Conservation (phyloP, 306 rosid species). For the Prinsepia uniflora region DNA sequence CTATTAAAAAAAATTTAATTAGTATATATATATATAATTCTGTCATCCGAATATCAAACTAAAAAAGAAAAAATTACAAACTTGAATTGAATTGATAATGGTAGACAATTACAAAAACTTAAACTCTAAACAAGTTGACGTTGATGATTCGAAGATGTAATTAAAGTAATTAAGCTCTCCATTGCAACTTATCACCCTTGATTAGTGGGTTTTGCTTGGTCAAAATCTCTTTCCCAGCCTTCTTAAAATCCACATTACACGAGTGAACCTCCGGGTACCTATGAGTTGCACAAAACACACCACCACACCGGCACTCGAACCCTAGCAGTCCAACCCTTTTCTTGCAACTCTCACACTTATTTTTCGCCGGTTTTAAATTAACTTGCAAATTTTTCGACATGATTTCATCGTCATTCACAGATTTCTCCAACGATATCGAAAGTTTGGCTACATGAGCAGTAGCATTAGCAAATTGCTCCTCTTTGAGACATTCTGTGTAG, state of each 20-base stretch:
- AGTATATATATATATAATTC: too few relatives aligned
- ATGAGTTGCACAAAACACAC: conserved; percentile 21
- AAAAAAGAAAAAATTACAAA: too few relatives aligned
- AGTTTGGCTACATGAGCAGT: neutral
- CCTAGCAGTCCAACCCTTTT: conserved; percentile 16
- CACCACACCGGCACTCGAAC: conserved; percentile 18
- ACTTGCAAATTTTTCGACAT: too few relatives aligned
- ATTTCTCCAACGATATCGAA: neutral
- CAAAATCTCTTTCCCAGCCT: neutral
- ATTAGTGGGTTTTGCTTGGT: conserved; percentile 3
- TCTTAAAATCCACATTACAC: conserved; percentile 12
- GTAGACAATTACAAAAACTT: neutral
- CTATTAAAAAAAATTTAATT: too few relatives aligned
- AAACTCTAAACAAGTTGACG: neutral
- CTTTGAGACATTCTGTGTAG: neutral
- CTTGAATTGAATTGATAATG: too few relatives aligned
- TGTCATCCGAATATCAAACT: too few relatives aligned
- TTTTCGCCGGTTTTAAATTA: neutral
- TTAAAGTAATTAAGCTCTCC: neutral
- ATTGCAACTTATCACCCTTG: conserved; percentile 5
- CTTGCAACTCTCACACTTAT: conserved; percentile 14
- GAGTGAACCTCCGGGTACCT: conserved; percentile 14
- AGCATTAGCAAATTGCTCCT: neutral
- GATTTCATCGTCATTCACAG: neutral
- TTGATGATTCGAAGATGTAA: too few relatives aligned